These are phyloP conservation scores for Naganishia friedmannii DNA, from an alignment of 768 basidiomycete species.

Conservation along the genomic window DNA sequence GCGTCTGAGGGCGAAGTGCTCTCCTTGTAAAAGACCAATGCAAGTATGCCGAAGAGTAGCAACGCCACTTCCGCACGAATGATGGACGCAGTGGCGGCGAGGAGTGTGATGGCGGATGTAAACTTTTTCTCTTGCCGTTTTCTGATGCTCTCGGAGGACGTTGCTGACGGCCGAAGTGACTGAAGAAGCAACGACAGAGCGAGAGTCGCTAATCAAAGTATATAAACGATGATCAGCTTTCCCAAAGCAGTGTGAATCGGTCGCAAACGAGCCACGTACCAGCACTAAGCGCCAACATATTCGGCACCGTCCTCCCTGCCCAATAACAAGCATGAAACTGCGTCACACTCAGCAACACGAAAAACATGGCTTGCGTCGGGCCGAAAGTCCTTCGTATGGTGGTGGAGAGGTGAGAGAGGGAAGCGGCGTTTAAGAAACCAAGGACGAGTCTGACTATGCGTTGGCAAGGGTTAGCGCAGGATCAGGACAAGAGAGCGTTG, in stretches of 20 bases:
- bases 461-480: not conserved
- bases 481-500: not conserved
- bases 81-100: conserved; percentile 67
- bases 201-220: not conserved
- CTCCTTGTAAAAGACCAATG: conserved; percentile 49
- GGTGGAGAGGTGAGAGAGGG: conserved; percentile 64
- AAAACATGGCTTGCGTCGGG: conserved; percentile 58
- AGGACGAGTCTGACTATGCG: conserved; percentile 69
- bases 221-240: not conserved
- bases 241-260: no score
- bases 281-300: conserved; percentile 54
- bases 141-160: no score
- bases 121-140: not conserved
- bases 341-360: conserved; percentile 66
- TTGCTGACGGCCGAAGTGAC: not conserved
- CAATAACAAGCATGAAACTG: conserved; percentile 93
- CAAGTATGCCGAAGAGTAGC: conserved; percentile 62
- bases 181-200: conserved; percentile 2
- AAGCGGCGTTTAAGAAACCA: conserved; percentile 63
- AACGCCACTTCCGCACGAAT: conserved; percentile 76
- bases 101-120: conserved; percentile 58
- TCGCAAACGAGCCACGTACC: no score
- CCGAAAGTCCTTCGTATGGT: conserved; percentile 53
- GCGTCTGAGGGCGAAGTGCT: conserved; percentile 31
- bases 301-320: conserved; percentile 89